Conservation (phyloP, 257 asterid genomes). For the Eustoma russellianum region DNA sequence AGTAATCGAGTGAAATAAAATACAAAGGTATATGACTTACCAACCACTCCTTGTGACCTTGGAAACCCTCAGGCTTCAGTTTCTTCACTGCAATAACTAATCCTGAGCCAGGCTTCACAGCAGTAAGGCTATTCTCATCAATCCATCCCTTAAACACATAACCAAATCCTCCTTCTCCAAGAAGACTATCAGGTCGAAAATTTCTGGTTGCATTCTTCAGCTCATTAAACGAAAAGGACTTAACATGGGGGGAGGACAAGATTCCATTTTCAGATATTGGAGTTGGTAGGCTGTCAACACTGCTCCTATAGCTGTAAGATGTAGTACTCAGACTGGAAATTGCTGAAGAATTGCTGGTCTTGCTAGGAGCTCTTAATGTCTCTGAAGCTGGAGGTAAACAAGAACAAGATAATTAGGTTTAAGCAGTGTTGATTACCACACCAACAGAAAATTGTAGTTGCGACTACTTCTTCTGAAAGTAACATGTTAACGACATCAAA, state of each 20-base stretch:
- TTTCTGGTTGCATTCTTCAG: conserved; percentile 76
- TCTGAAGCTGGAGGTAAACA: conserved; percentile 22
- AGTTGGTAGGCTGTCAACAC: conserved; percentile 55
- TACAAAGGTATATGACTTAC: conserved; percentile 45
- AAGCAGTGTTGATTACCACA: too few relatives aligned
- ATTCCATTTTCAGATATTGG: conserved; percentile 85
- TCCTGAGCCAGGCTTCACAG: conserved; percentile 81
- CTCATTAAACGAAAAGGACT: conserved; percentile 73
- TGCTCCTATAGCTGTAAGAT: conserved; percentile 47
- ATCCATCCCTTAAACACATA: conserved; percentile 95
- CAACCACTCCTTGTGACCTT: conserved; percentile 99
- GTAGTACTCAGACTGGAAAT: conserved; percentile 49
- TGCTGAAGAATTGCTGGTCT: conserved; percentile 31
- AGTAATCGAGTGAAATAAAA: neutral
- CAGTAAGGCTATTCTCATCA: conserved; percentile 58
- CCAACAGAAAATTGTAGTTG: too few relatives aligned
- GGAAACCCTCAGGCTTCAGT: conserved; percentile 93
- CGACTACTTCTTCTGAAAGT: too few relatives aligned
- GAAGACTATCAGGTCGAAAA: conserved; percentile 85
- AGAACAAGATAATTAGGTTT: too few relatives aligned
- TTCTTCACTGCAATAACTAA: conserved; percentile 91
- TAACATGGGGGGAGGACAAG: conserved; percentile 67
- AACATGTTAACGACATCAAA: too few relatives aligned
- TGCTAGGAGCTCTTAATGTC: conserved; percentile 40
- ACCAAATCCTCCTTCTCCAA: conserved; percentile 98